Conservation (phyloP, 179 eudicot genomes). For the Sideroxylon spinosum region DNA sequence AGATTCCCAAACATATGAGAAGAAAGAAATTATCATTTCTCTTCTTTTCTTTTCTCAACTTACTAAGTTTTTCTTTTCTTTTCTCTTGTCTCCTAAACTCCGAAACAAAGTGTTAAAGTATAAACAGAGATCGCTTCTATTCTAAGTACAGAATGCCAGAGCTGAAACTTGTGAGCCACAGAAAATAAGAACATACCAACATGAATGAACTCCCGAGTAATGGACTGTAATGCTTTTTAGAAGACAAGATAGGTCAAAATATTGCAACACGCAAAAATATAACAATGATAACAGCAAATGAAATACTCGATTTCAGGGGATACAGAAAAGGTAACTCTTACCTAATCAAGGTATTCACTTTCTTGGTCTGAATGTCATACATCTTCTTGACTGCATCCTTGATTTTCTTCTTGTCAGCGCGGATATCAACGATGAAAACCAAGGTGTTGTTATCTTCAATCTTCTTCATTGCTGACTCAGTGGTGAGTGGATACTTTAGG, state of each 20-base stretch:
- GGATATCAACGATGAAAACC: conserved; percentile 42
- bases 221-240: no score
- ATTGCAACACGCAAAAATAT: background rate
- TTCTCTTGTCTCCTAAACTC: no score
- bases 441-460: conserved; percentile 43
- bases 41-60: no score
- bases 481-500: conserved; percentile 38
- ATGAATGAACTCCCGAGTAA: background rate
- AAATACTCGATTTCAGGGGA: background rate
- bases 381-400: conserved; percentile 42
- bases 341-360: conserved; percentile 44
- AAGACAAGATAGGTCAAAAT: background rate
- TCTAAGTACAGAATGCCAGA: background rate
- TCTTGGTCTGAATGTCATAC: conserved; percentile 48
- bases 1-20: no score
- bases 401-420: conserved; percentile 45
- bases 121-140: background rate
- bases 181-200: background rate
- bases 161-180: conserved; percentile 5
- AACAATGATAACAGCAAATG: no score
- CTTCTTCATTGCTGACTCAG: conserved; percentile 44
- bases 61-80: no score
- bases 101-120: no score
- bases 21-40: no score
- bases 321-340: background rate